phyloP scores from a whole-genome alignment of 768 basidiomycete genomes.

The Boletus patriciae region DNA sequence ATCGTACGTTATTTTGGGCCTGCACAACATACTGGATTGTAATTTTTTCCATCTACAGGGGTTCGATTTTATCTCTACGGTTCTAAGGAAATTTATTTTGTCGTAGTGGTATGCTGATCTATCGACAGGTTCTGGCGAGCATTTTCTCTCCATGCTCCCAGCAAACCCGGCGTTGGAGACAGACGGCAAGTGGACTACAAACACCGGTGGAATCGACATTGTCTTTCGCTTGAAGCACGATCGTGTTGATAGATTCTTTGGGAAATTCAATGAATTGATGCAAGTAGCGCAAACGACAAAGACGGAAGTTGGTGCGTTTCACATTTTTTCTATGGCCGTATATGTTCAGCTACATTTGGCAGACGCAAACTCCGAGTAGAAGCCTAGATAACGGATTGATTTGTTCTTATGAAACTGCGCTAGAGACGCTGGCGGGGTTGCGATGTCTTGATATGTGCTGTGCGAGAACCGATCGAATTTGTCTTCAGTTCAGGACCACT shows the following conservation, averaged over 20 bases:
- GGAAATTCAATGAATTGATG: neutral
- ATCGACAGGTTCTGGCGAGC: neutral
- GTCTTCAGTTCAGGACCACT: too few species aligned
- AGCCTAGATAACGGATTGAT: neutral
- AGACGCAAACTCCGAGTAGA: neutral
- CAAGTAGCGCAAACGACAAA: neutral
- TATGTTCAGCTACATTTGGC: neutral
- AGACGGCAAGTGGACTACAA: neutral
- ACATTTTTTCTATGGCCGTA: neutral
- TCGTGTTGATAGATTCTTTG: neutral
- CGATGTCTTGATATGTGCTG: neutral
- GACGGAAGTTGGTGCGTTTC: neutral
- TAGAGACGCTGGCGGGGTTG: neutral
- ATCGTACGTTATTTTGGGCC: neutral
- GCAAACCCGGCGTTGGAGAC: neutral
- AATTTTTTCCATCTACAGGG: neutral
- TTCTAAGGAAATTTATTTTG: neutral
- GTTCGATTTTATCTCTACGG: slow-evolving; percentile 3
- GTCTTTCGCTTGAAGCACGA: slow-evolving; percentile 4
- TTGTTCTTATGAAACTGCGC: neutral
- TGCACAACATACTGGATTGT: neutral
- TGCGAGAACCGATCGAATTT: too few species aligned
- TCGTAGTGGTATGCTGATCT: neutral
- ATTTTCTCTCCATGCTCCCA: slow-evolving; percentile 5
- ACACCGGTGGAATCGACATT: neutral